A percentile compares a stretch with the other conserved stretches of the same genome.
phyloP scores from a whole-genome alignment of 148 eudicot species.

The Suaeda aralocaspica region DNA sequence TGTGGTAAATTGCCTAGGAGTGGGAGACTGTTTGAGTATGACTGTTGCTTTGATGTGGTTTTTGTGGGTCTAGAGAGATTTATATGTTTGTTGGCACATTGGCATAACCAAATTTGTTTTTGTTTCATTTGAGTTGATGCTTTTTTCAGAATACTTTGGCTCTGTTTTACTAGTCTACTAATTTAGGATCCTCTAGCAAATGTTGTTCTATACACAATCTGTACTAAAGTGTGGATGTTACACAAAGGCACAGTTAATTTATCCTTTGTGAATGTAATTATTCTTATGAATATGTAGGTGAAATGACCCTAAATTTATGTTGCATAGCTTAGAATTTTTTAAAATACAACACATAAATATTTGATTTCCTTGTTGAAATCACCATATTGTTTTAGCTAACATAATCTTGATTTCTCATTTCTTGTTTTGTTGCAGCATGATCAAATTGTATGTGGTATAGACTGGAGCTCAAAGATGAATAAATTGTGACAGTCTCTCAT shows the following conservation, averaged over 20 bases:
- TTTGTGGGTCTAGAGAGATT: too few relatives aligned
- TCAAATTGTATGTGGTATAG: conserved; percentile 86
- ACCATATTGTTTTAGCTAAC: conserved; percentile 10
- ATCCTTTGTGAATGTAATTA: background rate
- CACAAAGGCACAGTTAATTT: background rate
- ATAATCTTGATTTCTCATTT: conserved; percentile 8
- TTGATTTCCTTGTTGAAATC: background rate
- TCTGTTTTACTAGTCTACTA: background rate
- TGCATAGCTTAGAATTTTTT: background rate
- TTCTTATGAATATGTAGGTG: background rate
- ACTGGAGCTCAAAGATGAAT: conserved; percentile 81
- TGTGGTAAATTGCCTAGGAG: background rate
- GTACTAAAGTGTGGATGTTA: conserved; percentile 2
- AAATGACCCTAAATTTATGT: background rate
- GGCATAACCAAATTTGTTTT: too few relatives aligned
- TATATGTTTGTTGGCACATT: too few relatives aligned
- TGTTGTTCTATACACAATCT: background rate
- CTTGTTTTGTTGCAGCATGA: conserved; percentile 68
- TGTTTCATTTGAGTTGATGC: background rate
- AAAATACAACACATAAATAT: background rate
- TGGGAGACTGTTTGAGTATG: conserved; percentile 1
- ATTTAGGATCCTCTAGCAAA: background rate
- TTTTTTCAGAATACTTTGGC: background rate
- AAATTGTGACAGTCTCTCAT: conserved; percentile 93
- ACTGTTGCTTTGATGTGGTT: conserved; percentile 1